Evolutionary conservation across 2,329 filamentous ascomycete species (phyloP).

Genomic region (Sphaerulina vaccinii): DNA sequence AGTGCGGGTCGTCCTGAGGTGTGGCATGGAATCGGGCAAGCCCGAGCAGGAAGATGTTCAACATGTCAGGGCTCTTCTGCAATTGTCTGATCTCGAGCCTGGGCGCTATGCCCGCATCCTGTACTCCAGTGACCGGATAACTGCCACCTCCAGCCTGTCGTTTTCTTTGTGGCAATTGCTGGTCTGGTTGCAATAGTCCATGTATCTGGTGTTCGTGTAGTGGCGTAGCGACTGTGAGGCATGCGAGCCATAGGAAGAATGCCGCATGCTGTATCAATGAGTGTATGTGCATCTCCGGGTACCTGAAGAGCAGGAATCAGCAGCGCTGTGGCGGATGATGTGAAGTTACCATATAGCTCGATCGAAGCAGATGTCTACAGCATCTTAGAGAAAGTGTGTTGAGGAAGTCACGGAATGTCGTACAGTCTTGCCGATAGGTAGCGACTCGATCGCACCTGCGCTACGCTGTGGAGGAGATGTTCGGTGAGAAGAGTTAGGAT

Average conservation of each 20-base stretch:
- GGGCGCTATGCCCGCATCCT: constrained; percentile 35
- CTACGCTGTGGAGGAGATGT: neutral
- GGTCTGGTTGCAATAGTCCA: constrained; percentile 12
- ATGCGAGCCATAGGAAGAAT: neutral
- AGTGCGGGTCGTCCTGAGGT: constrained; percentile 63
- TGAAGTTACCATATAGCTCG: too few species aligned
- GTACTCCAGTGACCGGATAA: constrained; percentile 35
- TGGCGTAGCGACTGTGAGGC: neutral
- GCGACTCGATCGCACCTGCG: too few species aligned
- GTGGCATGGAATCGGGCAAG: constrained; percentile 69
- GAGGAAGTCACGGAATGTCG: too few species aligned
- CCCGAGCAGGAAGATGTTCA: constrained; percentile 75
- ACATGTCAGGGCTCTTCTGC: constrained; percentile 61
- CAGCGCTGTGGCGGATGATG: too few species aligned
- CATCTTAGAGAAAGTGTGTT: neutral
- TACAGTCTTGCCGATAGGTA: too few species aligned
- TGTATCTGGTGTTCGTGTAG: constrained; percentile 19
- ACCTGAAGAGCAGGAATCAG: neutral
- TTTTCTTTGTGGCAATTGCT: neutral
- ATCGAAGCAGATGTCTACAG: too few species aligned
- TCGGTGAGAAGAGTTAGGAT: neutral
- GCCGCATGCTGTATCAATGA: neutral
- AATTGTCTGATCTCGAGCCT: constrained; percentile 70
- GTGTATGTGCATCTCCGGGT: neutral
- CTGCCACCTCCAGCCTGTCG: constrained; percentile 21